Base-by-base conservation (phyloP, 108 stramenopile species). In the Licmophora abbreviata region DNA sequence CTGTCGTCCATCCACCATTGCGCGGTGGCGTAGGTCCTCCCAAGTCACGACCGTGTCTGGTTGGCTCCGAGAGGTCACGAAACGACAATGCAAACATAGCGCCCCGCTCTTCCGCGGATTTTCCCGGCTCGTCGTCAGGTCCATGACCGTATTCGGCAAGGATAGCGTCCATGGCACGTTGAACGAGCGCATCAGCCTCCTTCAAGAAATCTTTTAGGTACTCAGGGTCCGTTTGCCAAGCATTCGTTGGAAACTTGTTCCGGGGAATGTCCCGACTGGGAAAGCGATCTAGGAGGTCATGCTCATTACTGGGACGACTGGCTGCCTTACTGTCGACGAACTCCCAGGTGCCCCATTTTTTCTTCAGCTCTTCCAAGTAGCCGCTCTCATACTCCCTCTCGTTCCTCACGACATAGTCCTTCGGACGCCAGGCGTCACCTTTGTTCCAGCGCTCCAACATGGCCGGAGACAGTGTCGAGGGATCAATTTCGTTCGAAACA, bases 181-280 rank as follows among this genome's bases (percentile, higher is more conserved):
- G 56, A 4, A 83, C 77, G 8, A 90, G 52, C 31, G 48, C 57
- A 20, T 64, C 63, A n/a, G 71, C 77, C 52, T 83, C 66, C n/a
- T 58, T 58, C 15, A 90, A 40, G 29, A 83, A 90, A 42, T 65
- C 23, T 8, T 45, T 51, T 35, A 85, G 52, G 48, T 78, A 85
- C 24, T 67, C 74, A 8, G 46, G 50, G 52, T 85, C 78, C 20
- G 37, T 70, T 63, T 88, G 87, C 85, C 85, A 79, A 2, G 77
- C 68, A 38, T 59, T 64, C 9, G 37, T 6, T 8, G 77, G 77
- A 46, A 73, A 73, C 29, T 56, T 12, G 18, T 25, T 11, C 0
- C 55, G 47, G 12, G 76, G 76, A 17, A 77, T 44, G 44, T 77
- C 76, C 1, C 76, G 70, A 56, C 68, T 57, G 35, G 76, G 70